Evolutionary conservation across 768 basidiomycete species (phyloP), one percentile per base, ranked within the genome.

Genomic region (Suillus paluster): DNA sequence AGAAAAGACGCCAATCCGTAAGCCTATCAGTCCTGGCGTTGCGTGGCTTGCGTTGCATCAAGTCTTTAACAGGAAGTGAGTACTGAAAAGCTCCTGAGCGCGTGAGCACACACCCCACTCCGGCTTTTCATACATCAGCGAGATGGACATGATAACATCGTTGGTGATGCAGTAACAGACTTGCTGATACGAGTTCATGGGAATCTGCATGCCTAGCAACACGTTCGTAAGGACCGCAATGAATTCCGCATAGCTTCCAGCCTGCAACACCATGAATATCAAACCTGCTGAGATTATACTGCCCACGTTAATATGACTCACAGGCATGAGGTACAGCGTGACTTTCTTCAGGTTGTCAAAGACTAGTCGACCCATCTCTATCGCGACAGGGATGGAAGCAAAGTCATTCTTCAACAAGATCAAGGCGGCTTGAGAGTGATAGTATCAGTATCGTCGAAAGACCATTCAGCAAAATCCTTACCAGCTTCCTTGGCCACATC

Each of bases 311-410:
- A 50, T 27, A 30, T 19, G 7, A 66, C 67, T 30, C 45, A 73
- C 70, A 41, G 77, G 77, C 59, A 78, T 70, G 21, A 78, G 64
- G 56, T 76, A 74, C 23, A 74, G 58, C 30, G 74, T 73, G 45
- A 78, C 65, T 75, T 81, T 78, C 79, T 80, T 76, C 52, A 85
- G 63, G 64, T 85, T 85, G 65, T 83, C 81, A 64, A 84, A 84
- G 1, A 81, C 78, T 23, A 81, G 70, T 33, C 83, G 80, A 49
- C 84, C 84, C 64, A 83, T 78, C 66, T 82, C 74, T 66, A 84
- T 81, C 5, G 81, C 84, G 58, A 78, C 75, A 30, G 78, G 77
- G 63, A 86, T 84, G 6, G 83, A 82, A 10, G 79, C 73, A 63
- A 86, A 81, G 71, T 83, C 79, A 65, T 83, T 81, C 66, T 83